Evolutionary conservation across 1,284 basidiomycete genomes (phyloP).

Genomic region (Ceratorhiza oryzae-sativae): DNA sequence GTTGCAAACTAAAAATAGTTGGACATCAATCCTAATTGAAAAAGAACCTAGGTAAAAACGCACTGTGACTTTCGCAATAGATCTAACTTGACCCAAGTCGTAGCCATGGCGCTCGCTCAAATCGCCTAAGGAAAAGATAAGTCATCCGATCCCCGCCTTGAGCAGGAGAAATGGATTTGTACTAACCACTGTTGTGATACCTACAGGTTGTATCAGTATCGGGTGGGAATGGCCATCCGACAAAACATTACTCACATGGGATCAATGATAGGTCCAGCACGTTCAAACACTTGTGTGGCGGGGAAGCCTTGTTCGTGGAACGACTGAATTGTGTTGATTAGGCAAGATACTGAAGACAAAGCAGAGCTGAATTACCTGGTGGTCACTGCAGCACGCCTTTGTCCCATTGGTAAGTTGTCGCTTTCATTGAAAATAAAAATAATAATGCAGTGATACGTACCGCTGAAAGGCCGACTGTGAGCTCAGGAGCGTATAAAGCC

Average conservation of each 20-base stretch:
- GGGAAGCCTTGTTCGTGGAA: conserved; percentile 84
- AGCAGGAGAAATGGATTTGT: background rate
- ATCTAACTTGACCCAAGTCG: conserved; percentile 78
- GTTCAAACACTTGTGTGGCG: conserved; percentile 81
- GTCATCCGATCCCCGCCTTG: no score
- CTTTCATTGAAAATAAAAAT: background rate
- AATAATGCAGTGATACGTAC: conserved; percentile 1
- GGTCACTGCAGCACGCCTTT: conserved; percentile 83
- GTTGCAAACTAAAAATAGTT: conserved; percentile 43
- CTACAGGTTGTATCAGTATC: conserved; percentile 17
- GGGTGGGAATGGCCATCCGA: conserved; percentile 54
- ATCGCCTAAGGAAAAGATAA: conserved; percentile 61
- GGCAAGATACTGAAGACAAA: background rate
- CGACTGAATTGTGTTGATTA: conserved; percentile 52
- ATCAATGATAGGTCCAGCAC: conserved; percentile 81
- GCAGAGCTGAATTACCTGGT: conserved; percentile 59
- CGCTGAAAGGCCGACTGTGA: conserved; percentile 75
- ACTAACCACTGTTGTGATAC: conserved; percentile 27
- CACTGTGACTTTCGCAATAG: conserved; percentile 86
- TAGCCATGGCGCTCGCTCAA: conserved; percentile 77
- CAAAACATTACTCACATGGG: conserved; percentile 75
- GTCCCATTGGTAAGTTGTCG: background rate
- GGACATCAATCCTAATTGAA: background rate
- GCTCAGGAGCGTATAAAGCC: conserved; percentile 78
- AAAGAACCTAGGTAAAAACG: conserved; percentile 43